These are phyloP conservation scores for Fusarium chuoi DNA, from an alignment of 2,329 filamentous ascomycete species.

Conservation along the genomic window DNA sequence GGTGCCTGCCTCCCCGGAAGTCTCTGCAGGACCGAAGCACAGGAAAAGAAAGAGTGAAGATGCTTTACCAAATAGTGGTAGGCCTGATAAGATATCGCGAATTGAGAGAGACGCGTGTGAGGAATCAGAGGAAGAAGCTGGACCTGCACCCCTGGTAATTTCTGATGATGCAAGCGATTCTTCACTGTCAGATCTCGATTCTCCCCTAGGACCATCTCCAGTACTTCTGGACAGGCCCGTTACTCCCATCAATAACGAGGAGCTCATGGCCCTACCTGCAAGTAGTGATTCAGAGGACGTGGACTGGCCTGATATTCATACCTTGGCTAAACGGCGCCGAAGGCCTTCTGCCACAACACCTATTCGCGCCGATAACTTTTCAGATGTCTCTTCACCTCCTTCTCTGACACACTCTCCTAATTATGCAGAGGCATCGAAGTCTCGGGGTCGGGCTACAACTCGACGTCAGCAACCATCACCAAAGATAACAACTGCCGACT, in stretches of 20 bases:
- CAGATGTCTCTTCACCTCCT: constrained; percentile 70
- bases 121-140: constrained; percentile 24
- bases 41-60: constrained; percentile 69
- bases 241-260: constrained; percentile 60
- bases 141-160: constrained; percentile 7
- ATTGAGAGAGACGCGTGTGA: constrained; percentile 38
- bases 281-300: constrained; percentile 62
- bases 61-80: constrained; percentile 51
- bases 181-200: constrained; percentile 51
- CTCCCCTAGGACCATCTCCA: constrained; percentile 48
- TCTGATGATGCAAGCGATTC: constrained; percentile 50
- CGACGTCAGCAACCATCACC: constrained; percentile 53
- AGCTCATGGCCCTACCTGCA: constrained; percentile 64
- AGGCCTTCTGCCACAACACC: constrained; percentile 52
- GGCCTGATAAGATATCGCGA: constrained; percentile 51
- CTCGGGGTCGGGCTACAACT: constrained; percentile 46
- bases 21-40: constrained; percentile 47
- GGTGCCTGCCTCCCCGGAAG: constrained; percentile 41
- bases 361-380: constrained; percentile 54
- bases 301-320: constrained; percentile 64
- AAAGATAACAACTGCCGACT: constrained; percentile 64
- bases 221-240: constrained; percentile 45
- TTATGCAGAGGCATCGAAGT: constrained; percentile 48
- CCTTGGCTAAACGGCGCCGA: constrained; percentile 59
- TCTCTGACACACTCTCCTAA: constrained; percentile 75